Base-by-base conservation (phyloP, 2,329 filamentous ascomycete species). In the Colletotrichum orbiculare region DNA sequence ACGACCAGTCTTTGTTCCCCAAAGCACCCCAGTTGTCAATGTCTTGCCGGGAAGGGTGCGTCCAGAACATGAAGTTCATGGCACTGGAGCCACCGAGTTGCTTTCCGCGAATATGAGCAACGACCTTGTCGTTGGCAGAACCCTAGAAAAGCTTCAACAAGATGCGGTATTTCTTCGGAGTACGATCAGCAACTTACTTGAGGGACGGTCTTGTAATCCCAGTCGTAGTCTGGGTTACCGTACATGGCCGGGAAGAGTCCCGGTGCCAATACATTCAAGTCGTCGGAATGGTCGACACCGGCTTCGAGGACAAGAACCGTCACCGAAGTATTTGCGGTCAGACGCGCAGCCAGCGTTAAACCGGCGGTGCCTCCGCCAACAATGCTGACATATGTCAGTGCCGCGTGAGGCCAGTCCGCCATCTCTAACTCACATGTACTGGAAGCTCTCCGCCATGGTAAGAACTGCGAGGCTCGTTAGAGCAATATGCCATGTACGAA, bases 81-180 rank as follows among this genome's bases (percentile, higher is more conserved):
- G 84, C 84, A 13, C 82, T 85, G 7, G 88, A 87, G 7, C 89
- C 90, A 15, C 90, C 90, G 0, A 92, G 79, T 17, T 61, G 56
- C 46, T 68, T 68, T 10, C 64, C 67, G 35, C 67, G 67, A 43
- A 62, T 55, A 10, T 68, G 66, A 13, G 54, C 58, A 46, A 68
- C 47, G 9, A 60, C 38, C 10, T 54, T 55, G 38, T 55, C 52
- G 52, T 64, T 55, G 17, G 63, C 63, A 3, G 54, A 34, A 12
- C 58, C 3, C 48, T 68, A 35, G 34, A 10, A 1, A 11, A 10
- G 47, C 64, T 39, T n/a, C 3, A 9, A 6, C 25, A 6, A 64
- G 42, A 13, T 17, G n/a, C n/a, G 13, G 11, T 11, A 33, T n/a
- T 7, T 8, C 3, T 35, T 6, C 6, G 15, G 17, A 3, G 43